Percentiles rank a stretch among this genome's conserved stretches.
phyloP scores from a whole-genome alignment of 495 filamentous ascomycete genomes.

The Terfezia boudieri region DNA sequence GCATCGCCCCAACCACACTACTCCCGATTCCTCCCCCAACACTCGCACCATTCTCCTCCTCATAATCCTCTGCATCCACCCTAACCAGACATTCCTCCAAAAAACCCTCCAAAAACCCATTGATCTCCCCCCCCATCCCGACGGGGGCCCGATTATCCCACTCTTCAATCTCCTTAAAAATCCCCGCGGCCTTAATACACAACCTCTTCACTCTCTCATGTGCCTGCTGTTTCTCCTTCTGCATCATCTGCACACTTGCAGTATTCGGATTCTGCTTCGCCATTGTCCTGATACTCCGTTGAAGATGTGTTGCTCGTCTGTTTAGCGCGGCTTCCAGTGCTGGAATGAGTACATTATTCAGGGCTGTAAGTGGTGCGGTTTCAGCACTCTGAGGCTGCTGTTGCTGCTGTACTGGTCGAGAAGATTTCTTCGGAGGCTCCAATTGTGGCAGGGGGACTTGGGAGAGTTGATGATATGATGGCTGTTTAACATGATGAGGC shows the following conservation, averaged over 20 bases:
- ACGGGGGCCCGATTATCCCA: slow-evolving; percentile 65
- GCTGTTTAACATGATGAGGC: background rate
- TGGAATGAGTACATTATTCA: slow-evolving; percentile 69
- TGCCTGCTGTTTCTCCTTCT: slow-evolving; percentile 44
- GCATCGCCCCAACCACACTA: too few relatives aligned
- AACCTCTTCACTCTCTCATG: slow-evolving; percentile 64
- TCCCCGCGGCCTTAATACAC: slow-evolving; percentile 48
- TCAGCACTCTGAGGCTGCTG: slow-evolving; percentile 1
- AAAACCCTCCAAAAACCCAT: slow-evolving; percentile 69
- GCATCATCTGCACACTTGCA: slow-evolving; percentile 16
- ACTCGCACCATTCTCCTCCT: background rate
- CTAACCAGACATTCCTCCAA: slow-evolving; percentile 87
- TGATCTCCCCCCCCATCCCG: slow-evolving; percentile 74
- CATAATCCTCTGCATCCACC: slow-evolving; percentile 54
- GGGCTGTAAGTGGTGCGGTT: slow-evolving; percentile 24
- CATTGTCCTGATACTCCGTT: slow-evolving; percentile 28
- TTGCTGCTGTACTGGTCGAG: background rate
- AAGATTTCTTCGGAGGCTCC: slow-evolving; percentile 7
- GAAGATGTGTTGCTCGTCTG: slow-evolving; percentile 45
- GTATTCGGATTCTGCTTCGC: slow-evolving; percentile 19
- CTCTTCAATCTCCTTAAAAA: slow-evolving; percentile 71
- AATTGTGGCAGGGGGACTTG: slow-evolving; percentile 2
- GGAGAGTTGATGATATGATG: background rate
- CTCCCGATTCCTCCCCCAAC: too few relatives aligned
- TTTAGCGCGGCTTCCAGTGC: slow-evolving; percentile 73